phyloP scores from a whole-genome alignment of 1,284 basidiomycete species.

The Meripilus lineatus region DNA sequence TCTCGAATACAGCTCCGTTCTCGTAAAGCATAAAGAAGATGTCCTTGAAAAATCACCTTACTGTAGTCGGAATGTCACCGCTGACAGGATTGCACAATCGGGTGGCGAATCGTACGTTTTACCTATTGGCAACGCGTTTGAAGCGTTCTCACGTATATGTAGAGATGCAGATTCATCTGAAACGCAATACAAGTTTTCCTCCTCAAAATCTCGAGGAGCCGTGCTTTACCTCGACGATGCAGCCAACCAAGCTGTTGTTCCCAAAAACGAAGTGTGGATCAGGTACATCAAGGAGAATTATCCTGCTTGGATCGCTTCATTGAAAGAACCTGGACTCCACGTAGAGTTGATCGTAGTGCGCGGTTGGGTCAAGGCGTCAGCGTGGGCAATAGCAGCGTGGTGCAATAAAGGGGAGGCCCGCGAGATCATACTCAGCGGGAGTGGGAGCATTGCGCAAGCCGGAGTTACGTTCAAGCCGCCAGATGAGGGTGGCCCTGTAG shows the following conservation, averaged over 20 bases:
- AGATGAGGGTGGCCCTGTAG: too few relatives aligned
- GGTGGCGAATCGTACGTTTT: too few relatives aligned
- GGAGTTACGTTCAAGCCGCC: too few relatives aligned
- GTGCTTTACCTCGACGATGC: conserved; percentile 7
- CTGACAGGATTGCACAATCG: too few relatives aligned
- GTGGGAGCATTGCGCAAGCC: too few relatives aligned
- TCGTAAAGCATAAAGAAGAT: too few relatives aligned
- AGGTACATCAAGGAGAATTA: conserved; percentile 6
- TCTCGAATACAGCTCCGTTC: too few relatives aligned
- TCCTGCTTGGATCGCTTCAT: conserved; percentile 1
- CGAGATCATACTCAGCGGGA: background rate
- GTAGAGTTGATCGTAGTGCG: conserved; percentile 20
- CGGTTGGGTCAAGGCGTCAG: conserved; percentile 19
- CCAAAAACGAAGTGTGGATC: conserved; percentile 8
- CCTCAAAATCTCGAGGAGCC: conserved; percentile 8
- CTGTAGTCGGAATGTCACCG: too few relatives aligned
- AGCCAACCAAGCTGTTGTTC: conserved; percentile 4
- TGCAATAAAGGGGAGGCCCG: background rate
- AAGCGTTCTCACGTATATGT: too few relatives aligned
- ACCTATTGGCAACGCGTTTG: too few relatives aligned
- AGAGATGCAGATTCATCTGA: too few relatives aligned
- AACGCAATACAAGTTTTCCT: conserved; percentile 7
- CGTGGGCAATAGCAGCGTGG: conserved; percentile 16
- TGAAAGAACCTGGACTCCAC: conserved; percentile 10
- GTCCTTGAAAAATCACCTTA: too few relatives aligned